A percentile compares a stretch with the other conserved stretches of the same genome.
These are phyloP conservation scores for Xylaria sp. DNA, from an alignment of 2,329 filamentous ascomycete species.

Conservation along the genomic window DNA sequence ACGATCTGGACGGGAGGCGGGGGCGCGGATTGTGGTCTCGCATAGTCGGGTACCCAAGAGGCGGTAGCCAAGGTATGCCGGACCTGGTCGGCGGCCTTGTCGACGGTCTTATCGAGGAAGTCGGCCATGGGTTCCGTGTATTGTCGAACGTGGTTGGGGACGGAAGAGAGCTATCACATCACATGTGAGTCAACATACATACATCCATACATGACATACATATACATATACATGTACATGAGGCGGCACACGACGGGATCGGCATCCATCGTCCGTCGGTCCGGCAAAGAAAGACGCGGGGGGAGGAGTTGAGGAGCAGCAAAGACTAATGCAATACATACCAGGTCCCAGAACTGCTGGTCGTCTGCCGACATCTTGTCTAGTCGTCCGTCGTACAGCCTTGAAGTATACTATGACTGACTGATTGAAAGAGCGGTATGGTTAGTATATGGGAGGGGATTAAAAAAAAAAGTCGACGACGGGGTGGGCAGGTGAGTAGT, in stretches of 20 bases:
- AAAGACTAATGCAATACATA: no score
- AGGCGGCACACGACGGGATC: no score
- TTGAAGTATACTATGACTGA: no score
- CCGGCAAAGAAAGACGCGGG: no score
- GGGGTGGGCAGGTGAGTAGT: no score
- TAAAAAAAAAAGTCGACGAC: no score
- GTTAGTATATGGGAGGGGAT: no score
- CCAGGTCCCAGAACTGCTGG: conserved; percentile 77
- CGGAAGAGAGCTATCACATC: conserved; percentile 53
- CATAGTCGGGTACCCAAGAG: conserved; percentile 74
- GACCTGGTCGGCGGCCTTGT: conserved; percentile 72
- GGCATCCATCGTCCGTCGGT: no score
- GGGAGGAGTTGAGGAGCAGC: background rate
- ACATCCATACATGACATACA: no score
- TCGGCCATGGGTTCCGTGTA: conserved; percentile 78
- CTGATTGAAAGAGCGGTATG: no score
- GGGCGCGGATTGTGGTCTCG: conserved; percentile 64
- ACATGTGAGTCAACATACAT: background rate
- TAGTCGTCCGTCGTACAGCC: background rate
- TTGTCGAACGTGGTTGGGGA: conserved; percentile 67
- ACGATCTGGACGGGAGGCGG: conserved; percentile 44
- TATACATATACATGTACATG: no score
- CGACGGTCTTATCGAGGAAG: conserved; percentile 80
- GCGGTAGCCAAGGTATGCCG: conserved; percentile 71
- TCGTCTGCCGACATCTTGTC: conserved; percentile 77